These are phyloP conservation scores for Flaveria brownii DNA, from an alignment of 129 eudicot genomes.

Conservation along the genomic window DNA sequence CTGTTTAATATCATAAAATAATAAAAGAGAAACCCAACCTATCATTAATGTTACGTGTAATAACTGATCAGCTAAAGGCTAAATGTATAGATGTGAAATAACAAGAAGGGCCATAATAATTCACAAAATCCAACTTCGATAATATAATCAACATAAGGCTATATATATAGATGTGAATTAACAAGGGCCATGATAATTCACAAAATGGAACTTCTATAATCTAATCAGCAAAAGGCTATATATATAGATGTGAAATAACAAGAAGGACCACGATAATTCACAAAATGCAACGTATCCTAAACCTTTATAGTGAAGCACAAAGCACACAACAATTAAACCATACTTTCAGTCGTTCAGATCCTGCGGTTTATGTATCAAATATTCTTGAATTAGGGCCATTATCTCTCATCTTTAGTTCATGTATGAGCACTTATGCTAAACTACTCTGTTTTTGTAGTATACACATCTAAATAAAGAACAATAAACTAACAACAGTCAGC, in stretches of 20 bases:
- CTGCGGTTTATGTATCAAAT: not conserved
- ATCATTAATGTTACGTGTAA: constrained; percentile 2
- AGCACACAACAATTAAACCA: not conserved
- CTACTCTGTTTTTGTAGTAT: not conserved
- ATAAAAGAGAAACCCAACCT: not conserved
- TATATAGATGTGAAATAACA: too few relatives aligned
- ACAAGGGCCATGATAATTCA: too few relatives aligned
- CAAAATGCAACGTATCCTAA: not conserved
- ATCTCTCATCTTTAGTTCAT: not conserved
- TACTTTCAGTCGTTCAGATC: not conserved
- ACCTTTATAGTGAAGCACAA: not conserved
- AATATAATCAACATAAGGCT: too few relatives aligned
- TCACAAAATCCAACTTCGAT: not conserved
- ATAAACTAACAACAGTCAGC: not conserved
- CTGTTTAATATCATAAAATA: not conserved
- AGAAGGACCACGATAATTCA: too few relatives aligned
- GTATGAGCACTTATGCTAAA: not conserved
- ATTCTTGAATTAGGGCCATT: not conserved
- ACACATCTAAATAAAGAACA: not conserved
- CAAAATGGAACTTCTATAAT: not conserved
- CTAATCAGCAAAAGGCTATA: too few relatives aligned
- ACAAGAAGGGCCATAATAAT: not conserved
- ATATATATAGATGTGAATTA: too few relatives aligned
- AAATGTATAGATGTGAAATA: not conserved
- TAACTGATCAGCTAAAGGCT: not conserved